These are phyloP conservation scores for Dujonia santamariae DNA, from an alignment of 1,139 yeast species.

Conservation along the genomic window DNA sequence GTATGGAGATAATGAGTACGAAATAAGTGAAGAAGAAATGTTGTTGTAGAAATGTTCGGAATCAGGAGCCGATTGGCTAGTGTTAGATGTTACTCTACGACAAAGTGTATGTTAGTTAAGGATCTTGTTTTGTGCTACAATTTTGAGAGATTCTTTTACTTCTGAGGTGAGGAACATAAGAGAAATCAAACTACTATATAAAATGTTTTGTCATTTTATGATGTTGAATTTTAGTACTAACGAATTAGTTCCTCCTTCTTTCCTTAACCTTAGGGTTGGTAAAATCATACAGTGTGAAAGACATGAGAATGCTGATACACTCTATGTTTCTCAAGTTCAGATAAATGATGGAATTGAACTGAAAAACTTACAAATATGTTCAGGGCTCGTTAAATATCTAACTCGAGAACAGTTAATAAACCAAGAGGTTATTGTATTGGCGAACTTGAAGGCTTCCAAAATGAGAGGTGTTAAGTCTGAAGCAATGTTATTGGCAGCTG, in stretches of 20 bases:
- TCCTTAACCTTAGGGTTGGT: conserved; percentile 42
- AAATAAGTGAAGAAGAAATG: no score
- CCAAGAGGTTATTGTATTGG: conserved; percentile 77
- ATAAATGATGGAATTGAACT: conserved; percentile 15
- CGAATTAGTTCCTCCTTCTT: conserved; percentile 19
- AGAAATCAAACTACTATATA: no score
- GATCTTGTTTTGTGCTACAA: no score
- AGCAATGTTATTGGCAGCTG: conserved; percentile 61
- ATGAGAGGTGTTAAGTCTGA: conserved; percentile 70
- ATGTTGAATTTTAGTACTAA: no score
- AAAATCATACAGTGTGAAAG: conserved; percentile 34
- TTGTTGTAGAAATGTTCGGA: no score
- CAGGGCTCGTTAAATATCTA: conserved; percentile 71
- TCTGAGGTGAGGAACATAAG: no score
- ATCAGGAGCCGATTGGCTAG: no score
- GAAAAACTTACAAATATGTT: conserved; percentile 49
- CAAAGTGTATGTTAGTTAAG: no score
- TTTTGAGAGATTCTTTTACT: no score
- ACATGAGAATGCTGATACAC: conserved; percentile 53
- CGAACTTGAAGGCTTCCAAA: conserved; percentile 85
- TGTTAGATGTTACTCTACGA: no score
- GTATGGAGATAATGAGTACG: no score
- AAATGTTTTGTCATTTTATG: no score
- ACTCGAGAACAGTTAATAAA: conserved; percentile 82
- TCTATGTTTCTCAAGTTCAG: conserved; percentile 50